Evolutionary conservation across 2,329 filamentous ascomycete genomes (phyloP), one percentile per base, ranked within the genome.

Genomic region (Neophaeococcomyces aloes): DNA sequence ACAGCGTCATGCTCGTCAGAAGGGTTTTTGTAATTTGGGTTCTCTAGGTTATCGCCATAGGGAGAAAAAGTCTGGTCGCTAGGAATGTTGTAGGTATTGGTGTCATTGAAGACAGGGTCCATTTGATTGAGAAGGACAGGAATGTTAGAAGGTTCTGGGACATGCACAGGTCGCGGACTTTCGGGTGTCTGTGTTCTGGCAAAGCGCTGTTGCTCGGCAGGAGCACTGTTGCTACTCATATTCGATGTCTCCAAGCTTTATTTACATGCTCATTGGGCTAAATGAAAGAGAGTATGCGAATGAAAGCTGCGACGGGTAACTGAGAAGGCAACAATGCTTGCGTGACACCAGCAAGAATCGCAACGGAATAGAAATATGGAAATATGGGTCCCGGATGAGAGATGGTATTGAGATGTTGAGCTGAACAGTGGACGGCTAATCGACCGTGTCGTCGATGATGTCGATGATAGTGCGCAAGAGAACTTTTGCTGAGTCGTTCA

Each of bases 121-220:
- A 78, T 84, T 65, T 83, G 79, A 59, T 80, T 78, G 59, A 79
- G 73, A 57, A 84, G 68, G 43, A 85, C 74, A 46, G 80, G 78
- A 47, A 84, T 82, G 53, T 77, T 81, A 54, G 77, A 72, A 42
- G 79, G 78, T 61, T 80, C 75, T 53, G 79, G 73, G 53, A 79
- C 68, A 62, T 83, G 78, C 55, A 83, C 64, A 53, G 81, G 81
- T 56, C 79, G 78, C 57, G 81, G 81, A 59, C 79, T 83, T 58
- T 81, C 76, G 51, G 81, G 81, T 58, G 78, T 81, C 57, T 81
- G 65, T 52, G 74, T 74, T 65, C 77, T 76, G 59, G 73, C 75
- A 60, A 78, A 76, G 61, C 80, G 74, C 43, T 53, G 53, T 13
- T 52, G 52, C 44, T 55, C 52, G 38, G 45, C 42, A 17, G 52